Conservation (phyloP, 2,329 filamentous ascomycete species). For the Neophaeococcomyces mojaviensis region DNA sequence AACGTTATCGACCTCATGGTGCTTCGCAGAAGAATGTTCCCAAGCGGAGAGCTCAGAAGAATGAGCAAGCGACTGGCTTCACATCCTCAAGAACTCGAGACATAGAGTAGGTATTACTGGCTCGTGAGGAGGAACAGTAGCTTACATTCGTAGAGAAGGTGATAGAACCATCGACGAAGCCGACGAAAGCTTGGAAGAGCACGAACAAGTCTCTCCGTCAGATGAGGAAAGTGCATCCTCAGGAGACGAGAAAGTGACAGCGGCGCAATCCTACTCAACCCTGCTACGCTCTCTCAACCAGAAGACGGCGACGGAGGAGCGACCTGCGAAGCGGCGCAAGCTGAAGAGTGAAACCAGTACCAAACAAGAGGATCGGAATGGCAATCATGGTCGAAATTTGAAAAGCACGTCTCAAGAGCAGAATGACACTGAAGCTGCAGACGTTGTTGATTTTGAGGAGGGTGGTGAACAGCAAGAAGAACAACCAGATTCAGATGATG, state of each 20-base stretch:
- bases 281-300: slow-evolving; percentile 50
- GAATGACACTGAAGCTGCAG: slow-evolving; percentile 23
- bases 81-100: not conserved
- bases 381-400: slow-evolving; percentile 1
- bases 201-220: not conserved
- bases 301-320: slow-evolving; percentile 33
- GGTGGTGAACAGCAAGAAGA: slow-evolving; percentile 33
- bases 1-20: not conserved
- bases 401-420: slow-evolving; percentile 15
- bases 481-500: slow-evolving; percentile 28
- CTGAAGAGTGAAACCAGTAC: slow-evolving; percentile 28
- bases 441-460: slow-evolving; percentile 21
- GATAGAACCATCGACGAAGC: slow-evolving; percentile 1
- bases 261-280: slow-evolving; percentile 45
- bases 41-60: not conserved
- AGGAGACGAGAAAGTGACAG: slow-evolving; percentile 36
- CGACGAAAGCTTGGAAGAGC: not conserved
- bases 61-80: not conserved
- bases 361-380: slow-evolving; percentile 20
- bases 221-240: slow-evolving; percentile 23
- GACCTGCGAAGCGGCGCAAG: slow-evolving; percentile 48
- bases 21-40: not conserved
- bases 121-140: not conserved
- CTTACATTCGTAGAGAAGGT: slow-evolving; percentile 5
- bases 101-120: not conserved